Conservation (phyloP, 2,329 filamentous ascomycete species). For the Gyromitra esculenta region DNA sequence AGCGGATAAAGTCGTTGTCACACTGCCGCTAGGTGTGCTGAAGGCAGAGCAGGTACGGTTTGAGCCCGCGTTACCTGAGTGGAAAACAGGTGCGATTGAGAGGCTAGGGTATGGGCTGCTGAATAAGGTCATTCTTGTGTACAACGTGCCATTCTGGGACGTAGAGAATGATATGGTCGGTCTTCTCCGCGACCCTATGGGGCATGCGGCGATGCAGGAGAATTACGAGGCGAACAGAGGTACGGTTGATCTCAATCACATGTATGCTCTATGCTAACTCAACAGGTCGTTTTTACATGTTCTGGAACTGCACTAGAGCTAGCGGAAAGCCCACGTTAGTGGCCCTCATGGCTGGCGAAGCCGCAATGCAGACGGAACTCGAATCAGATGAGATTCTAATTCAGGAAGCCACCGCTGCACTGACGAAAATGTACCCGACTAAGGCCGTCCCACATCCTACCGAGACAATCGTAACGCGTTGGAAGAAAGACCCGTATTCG, state of each 20-base stretch:
- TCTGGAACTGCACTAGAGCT: slow-evolving; percentile 94
- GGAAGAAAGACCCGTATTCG: slow-evolving; percentile 91
- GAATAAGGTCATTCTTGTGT: slow-evolving; percentile 89
- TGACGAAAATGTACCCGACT: slow-evolving; percentile 64
- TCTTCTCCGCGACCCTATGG: slow-evolving; percentile 76
- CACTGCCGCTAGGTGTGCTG: slow-evolving; percentile 87
- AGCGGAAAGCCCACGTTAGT: slow-evolving; percentile 78
- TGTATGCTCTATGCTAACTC: slow-evolving; percentile 22
- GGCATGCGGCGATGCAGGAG: slow-evolving; percentile 53
- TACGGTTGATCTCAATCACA: slow-evolving; percentile 8
- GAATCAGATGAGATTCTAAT: slow-evolving; percentile 79
- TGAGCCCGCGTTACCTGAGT: slow-evolving; percentile 85
- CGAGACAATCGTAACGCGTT: slow-evolving; percentile 89
- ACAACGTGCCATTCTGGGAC: slow-evolving; percentile 91
- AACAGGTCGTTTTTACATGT: slow-evolving; percentile 81
- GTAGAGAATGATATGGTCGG: slow-evolving; percentile 91
- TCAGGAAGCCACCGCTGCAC: slow-evolving; percentile 84
- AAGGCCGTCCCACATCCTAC: slow-evolving; percentile 76
- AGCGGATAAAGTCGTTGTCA: slow-evolving; percentile 91
- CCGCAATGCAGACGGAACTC: slow-evolving; percentile 85
- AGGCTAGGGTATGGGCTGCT: slow-evolving; percentile 91
- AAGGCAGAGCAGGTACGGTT: slow-evolving; percentile 87
- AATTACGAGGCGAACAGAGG: slow-evolving; percentile 56
- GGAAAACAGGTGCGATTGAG: slow-evolving; percentile 82
- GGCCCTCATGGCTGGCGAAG: slow-evolving; percentile 94